Evolutionary conservation across 148 eudicot species (phyloP).

Genomic region (Agrostemma githago): DNA sequence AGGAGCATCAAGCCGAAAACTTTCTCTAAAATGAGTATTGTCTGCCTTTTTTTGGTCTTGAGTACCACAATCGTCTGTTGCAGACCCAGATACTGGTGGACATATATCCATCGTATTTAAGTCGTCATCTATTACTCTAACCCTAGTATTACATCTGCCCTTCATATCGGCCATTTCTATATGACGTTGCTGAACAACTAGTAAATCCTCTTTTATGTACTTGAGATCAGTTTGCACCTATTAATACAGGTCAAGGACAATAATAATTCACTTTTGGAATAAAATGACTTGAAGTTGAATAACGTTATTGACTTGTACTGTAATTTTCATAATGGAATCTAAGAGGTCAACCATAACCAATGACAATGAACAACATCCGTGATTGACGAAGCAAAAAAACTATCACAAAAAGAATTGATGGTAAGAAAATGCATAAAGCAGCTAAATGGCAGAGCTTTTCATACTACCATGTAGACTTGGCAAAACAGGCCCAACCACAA

Average conservation of each 20-base stretch:
- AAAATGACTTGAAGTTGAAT: neutral
- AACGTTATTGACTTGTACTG: neutral
- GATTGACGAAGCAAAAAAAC: neutral
- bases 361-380: constrained; percentile 1
- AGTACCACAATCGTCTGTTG: constrained; percentile 24
- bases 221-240: constrained; percentile 75
- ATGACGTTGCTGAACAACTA: constrained; percentile 52
- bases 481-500: too few species aligned
- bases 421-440: constrained; percentile 3
- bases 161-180: constrained; percentile 39
- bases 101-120: constrained; percentile 30
- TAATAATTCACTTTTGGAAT: neutral
- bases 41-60: constrained; percentile 34
- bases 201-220: constrained; percentile 76
- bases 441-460: neutral
- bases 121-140: constrained; percentile 44
- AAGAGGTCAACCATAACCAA: neutral
- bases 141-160: constrained; percentile 41
- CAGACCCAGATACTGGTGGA: constrained; percentile 37
- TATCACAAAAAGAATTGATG: neutral
- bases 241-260: constrained; percentile 15
- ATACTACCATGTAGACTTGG: too few species aligned
- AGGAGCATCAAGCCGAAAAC: constrained; percentile 31
- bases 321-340: neutral
- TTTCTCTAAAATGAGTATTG: constrained; percentile 29